Evolutionary conservation across 2,329 filamentous ascomycete genomes (phyloP), one percentile per base, ranked within the genome.

Genomic region (Paramyrothecium sp.): DNA sequence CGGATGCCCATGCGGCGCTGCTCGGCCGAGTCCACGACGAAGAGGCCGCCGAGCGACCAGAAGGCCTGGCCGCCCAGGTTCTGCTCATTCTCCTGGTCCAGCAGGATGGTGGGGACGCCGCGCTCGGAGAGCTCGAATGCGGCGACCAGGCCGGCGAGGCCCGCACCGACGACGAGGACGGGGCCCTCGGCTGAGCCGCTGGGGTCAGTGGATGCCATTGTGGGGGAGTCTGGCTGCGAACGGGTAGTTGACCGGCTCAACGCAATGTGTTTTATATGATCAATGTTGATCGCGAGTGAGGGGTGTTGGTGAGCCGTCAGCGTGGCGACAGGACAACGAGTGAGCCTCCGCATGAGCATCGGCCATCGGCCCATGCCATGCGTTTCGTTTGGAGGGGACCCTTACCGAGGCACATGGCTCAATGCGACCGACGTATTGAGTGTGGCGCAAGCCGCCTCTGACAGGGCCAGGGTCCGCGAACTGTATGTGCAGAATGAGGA

Each of bases 61-160:
- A 86, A 87, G 7, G 84, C 84, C 68, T 87, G 84, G 2, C 84
- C 84, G 58, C 85, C 85, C 11, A 87, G 73, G 62, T 78, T 86
- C 59, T 75, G 69, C 30, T 74, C 76, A 57, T 81, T 82, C 66
- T 87, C 84, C 65, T 87, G 84, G 69, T 87, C 85, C 53, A 87
- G 54, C 47, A 86, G 69, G 52, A 86, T 58, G 38, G 75, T 75
- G 2, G 76, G 78, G n/a, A 86, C 71, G 53, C 75, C 71, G 58
- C 75, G 79, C 64, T 78, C 72, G 16, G 78, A 73, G 7, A 86
- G 78, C 71, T 86, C 83, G 61, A 78, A 83, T 48, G 83, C 83
- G 3, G 84, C 81, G 19, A 86, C 83, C 10, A 86, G 79, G n/a
- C 83, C 84, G 33, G 83, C 81, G 13, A 86, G 75, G 53, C 84